Evolutionary conservation across 1,139 yeast species (phyloP), one percentile per base, ranked within the genome.

Genomic region (Zygosaccharomyces sapae): DNA sequence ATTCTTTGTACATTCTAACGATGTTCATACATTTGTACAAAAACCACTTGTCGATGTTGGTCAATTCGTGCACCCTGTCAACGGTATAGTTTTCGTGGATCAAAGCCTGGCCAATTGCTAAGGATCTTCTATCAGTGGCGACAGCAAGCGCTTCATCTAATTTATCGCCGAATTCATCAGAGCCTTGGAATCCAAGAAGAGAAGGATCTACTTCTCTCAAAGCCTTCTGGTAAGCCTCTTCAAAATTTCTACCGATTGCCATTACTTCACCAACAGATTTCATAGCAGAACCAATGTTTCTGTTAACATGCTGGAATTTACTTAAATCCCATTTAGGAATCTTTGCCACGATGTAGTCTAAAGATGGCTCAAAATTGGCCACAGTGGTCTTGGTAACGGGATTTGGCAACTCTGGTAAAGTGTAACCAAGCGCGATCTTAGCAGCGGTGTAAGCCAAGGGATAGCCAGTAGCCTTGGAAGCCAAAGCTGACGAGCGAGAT

Each of bases 361-460:
- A 79, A 31, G 96, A 87, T 38, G 98, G 98, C 71, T 92, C 98
- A 68, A 92, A 92, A 71, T 88, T 86, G 43, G 98, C 97, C 53
- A 90, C 83, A 7, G 98, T 92, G 48, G 96, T 84, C 71, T 87
- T 87, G 55, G 98, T 92, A 43, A 92, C 96, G 42, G 97, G 95
- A 73, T 92, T 92, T 61, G 96, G 95, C 58, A 92, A 75, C 69
- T 92, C 97, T 38, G 96, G 96, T 58, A 92, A 78, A 33, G 97
- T 88, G 73, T 86, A 88, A 55, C 96, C 96, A 52, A 92, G 78
- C 45, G 94, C 97, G 61, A 90, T 85, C 74, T 92, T 92, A 52
- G 98, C 98, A 60, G 98, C 98, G 49, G 97, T 92, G 72, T 90
- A 92, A 45, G 98, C 98, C 61, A 92, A 80, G 56, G 98, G 98